phyloP scores from a whole-genome alignment of 129 eudicot species.

The Tanacetum coccineum region DNA sequence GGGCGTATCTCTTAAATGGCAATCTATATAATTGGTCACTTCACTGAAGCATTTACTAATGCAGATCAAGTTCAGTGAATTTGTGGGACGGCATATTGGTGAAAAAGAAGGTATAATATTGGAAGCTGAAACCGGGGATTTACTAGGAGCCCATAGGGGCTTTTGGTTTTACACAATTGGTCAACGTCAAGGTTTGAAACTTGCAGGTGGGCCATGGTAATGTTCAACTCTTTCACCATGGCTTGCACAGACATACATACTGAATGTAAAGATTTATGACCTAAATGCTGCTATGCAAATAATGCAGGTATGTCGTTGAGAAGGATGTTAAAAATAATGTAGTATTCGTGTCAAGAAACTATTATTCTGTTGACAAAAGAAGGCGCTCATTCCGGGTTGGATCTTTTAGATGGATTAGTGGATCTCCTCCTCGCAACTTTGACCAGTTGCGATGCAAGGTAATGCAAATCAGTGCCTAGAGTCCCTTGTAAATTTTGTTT shows the following conservation, averaged over 20 bases:
- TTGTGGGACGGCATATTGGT: conserved; percentile 92
- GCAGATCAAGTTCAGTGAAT: conserved; percentile 94
- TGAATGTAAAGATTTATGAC: conserved; percentile 1
- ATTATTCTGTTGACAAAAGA: conserved; percentile 80
- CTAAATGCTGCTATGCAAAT: conserved; percentile 9
- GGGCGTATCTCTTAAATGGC: neutral
- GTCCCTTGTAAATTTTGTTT: neutral
- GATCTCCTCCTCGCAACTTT: conserved; percentile 44
- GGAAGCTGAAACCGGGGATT: conserved; percentile 97
- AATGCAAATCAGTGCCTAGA: conserved; percentile 8
- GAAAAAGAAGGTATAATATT: conserved; percentile 83
- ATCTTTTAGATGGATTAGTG: conserved; percentile 77
- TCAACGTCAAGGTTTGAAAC: conserved; percentile 95
- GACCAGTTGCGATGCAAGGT: conserved; percentile 87
- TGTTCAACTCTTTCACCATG: neutral
- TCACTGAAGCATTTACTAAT: conserved; percentile 13
- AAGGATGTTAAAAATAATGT: conserved; percentile 79
- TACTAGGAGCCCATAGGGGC: conserved; percentile 79
- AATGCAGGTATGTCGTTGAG: conserved; percentile 92
- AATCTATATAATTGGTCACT: neutral
- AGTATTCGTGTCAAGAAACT: conserved; percentile 85
- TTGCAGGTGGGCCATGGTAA: conserved; percentile 98
- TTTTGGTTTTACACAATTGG: conserved; percentile 97
- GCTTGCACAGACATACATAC: neutral
- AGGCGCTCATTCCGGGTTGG: conserved; percentile 93